Evolutionary conservation across 768 basidiomycete genomes (phyloP), one percentile per base, ranked within the genome.

Genomic region (Hirschioporus abietinus): DNA sequence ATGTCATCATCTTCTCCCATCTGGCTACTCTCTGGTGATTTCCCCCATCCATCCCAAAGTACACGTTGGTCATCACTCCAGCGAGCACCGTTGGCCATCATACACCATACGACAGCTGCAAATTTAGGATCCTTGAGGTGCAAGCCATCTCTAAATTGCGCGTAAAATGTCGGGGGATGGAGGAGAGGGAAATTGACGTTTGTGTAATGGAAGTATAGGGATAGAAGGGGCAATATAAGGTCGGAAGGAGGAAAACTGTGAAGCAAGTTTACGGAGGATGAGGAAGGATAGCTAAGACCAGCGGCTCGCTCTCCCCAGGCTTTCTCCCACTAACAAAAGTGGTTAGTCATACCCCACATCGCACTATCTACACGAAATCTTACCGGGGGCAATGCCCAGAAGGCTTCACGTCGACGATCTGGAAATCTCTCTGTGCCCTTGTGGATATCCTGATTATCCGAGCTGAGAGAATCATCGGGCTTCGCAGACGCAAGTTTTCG

Each of bases 81-180:
- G 60, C 88, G 82, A 62, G 88, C 85, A 1, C 86, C 89, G 34
- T 89, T 79, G 20, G 92, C 90, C 74, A 91, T 91, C 0, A 93
- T 64, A 36, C 82, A 75, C 60, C 91, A 74, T 69, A 88, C 88
- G 7, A 89, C 78, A 63, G 81, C 80, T 7, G 83, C 78, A 71
- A 93, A 94, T 78, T 84, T 85, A 7, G 79, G 74, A 66, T 90
- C 83, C 18, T 76, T 79, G 30, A 82, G 78, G 69, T 90, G 83
- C 26, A 89, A 71, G 8, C 78, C 78, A 1, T 84, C 81, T 35
- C 72, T 77, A 79, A 86, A 88, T 60, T 89, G 85, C 18, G 81
- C 80, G 42, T 86, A 78, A 71, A 95, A 94, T 0, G 88, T 87
- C 6, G 86, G 86, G 24, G 82, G 83, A 72, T 94, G 91, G 30